These are phyloP conservation scores for Xerophyta viscosa DNA, from an alignment of 106 monocot genomes.

Conservation along the genomic window DNA sequence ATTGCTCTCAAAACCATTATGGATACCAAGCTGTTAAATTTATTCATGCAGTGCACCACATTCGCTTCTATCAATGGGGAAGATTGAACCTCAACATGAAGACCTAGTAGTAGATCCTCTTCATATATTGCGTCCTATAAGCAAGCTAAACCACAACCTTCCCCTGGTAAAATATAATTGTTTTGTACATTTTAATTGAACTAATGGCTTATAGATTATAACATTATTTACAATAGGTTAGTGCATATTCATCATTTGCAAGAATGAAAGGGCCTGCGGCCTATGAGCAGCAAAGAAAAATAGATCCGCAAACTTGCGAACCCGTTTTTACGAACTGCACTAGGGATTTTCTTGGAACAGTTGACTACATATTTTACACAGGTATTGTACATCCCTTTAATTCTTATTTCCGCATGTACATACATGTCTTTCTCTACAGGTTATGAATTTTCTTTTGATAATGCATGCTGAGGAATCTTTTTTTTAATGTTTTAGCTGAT, in stretches of 20 bases:
- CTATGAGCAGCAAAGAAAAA: conserved; percentile 58
- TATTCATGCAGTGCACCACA: conserved; percentile 65
- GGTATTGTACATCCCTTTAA: too few relatives aligned
- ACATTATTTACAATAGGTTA: conserved; percentile 42
- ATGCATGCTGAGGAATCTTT: not conserved
- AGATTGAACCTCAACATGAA: conserved; percentile 76
- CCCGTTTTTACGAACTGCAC: conserved; percentile 91
- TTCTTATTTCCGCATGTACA: too few relatives aligned
- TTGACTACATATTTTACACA: conserved; percentile 98
- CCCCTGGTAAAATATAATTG: conserved; percentile 55
- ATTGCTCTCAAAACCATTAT: not conserved
- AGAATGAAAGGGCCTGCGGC: conserved; percentile 36
- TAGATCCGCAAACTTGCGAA: conserved; percentile 78
- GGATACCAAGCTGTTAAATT: too few relatives aligned
- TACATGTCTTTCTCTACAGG: too few relatives aligned
- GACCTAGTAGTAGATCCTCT: conserved; percentile 76
- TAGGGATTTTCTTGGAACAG: conserved; percentile 78
- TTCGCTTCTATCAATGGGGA: conserved; percentile 79
- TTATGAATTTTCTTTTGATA: too few relatives aligned
- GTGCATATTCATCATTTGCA: conserved; percentile 90
- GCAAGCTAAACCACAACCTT: conserved; percentile 76
- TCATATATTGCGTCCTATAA: conserved; percentile 60
- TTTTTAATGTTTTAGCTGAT: conserved; percentile 54
- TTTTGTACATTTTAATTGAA: not conserved
- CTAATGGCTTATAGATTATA: not conserved